Conservation (phyloP, 2,329 filamentous ascomycete species). For the Penicillium sp. region DNA sequence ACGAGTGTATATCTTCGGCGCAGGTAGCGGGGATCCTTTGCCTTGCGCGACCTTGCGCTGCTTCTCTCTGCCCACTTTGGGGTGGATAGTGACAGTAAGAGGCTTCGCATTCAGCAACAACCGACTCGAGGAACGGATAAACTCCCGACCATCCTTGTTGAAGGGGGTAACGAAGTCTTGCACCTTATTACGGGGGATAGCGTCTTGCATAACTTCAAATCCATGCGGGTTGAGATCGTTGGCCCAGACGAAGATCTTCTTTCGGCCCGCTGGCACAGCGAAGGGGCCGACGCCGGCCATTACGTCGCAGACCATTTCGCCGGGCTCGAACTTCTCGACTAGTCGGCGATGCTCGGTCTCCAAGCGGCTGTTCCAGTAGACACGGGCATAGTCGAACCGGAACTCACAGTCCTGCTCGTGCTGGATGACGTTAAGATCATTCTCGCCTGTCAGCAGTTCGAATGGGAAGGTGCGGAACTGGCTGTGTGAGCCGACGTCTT, state of each 20-base stretch:
- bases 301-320: constrained; percentile 89
- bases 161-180: constrained; percentile 70
- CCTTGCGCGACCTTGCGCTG: constrained; percentile 21
- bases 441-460: constrained; percentile 78
- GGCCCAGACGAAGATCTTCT: constrained; percentile 87
- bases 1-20: constrained; percentile 28
- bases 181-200: constrained; percentile 77
- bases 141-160: constrained; percentile 76
- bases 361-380: constrained; percentile 96
- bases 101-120: constrained; percentile 47
- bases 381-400: constrained; percentile 88
- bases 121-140: constrained; percentile 70
- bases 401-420: constrained; percentile 83
- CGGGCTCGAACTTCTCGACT: constrained; percentile 70
- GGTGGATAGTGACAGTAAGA: constrained; percentile 52
- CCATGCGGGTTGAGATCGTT: constrained; percentile 97
- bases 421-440: constrained; percentile 79
- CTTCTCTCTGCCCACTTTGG: constrained; percentile 37
- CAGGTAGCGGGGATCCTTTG: constrained; percentile 29
- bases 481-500: constrained; percentile 80
- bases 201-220: constrained; percentile 67
- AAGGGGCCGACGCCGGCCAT: constrained; percentile 98
- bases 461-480: constrained; percentile 91
- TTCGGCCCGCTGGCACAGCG: constrained; percentile 85
- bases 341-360: constrained; percentile 85